These are phyloP conservation scores for Pseudopithomyces chartarum DNA, from an alignment of 2,329 filamentous ascomycete species.

Conservation along the genomic window DNA sequence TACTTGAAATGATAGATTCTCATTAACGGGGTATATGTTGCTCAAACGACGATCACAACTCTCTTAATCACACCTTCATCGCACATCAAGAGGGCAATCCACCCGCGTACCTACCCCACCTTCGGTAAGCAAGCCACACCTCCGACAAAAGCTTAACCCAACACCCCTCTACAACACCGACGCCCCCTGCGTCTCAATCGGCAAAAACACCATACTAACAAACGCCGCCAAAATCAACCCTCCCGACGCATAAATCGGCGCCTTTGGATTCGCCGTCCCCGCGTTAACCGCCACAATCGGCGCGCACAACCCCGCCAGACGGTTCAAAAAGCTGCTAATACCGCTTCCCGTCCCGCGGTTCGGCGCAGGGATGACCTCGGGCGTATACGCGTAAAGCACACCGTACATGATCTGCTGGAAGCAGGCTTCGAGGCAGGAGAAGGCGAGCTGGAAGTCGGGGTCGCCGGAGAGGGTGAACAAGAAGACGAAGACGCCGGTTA, in stretches of 20 bases:
- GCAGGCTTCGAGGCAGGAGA: conserved; percentile 72
- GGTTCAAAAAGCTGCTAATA: conserved; percentile 73
- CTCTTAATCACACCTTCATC: neutral
- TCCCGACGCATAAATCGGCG: conserved; percentile 51
- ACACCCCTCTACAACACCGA: conserved; percentile 42
- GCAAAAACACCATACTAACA: conserved; percentile 48
- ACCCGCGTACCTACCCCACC: too few species aligned
- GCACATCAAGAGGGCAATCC: too few species aligned
- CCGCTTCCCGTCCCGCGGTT: conserved; percentile 74
- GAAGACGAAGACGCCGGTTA: conserved; percentile 72
- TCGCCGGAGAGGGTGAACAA: conserved; percentile 65
- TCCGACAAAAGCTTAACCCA: neutral
- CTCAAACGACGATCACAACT: neutral
- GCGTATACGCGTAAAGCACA: conserved; percentile 76
- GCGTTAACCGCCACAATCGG: conserved; percentile 66
- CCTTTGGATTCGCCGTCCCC: conserved; percentile 43
- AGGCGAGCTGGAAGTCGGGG: conserved; percentile 64
- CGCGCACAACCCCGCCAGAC: conserved; percentile 69
- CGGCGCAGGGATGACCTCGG: conserved; percentile 76
- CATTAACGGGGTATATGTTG: too few species aligned
- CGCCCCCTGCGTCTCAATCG: conserved; percentile 51
- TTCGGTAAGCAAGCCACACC: neutral
- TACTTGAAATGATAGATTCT: too few species aligned
- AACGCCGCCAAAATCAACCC: conserved; percentile 51
- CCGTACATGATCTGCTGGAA: conserved; percentile 66